Evolutionary conservation across 108 stramenopile genomes (phyloP), one percentile per base, ranked within the genome.

Genomic region (Nitzschia sp.): DNA sequence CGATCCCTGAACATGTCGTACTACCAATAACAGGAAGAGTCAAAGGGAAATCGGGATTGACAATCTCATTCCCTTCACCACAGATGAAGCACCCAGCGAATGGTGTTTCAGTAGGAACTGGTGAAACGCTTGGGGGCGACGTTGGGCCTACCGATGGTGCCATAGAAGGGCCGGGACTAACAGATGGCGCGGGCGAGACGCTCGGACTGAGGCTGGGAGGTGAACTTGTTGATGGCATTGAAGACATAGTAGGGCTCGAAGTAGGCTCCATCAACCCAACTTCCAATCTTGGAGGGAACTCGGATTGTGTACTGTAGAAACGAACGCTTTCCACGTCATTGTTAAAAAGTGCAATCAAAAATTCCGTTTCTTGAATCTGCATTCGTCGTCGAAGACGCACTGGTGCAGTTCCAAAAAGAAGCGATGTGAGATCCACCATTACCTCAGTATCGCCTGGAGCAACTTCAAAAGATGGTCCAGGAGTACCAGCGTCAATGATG

Each of bases 11-110:
- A 41, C 38, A 41, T 19, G 48, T 50, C 4, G 21, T 50, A 11
- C 4, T 19, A 4, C 48, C 48, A 21, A 21, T 21, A n/a, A n/a
- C 19, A 4, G 48, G 48, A 4, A 50, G 19, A 5, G 8, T 4
- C 48, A 56, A 16, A 5, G 13, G 26, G 5, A n/a, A 8, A 29
- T 26, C 28, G 5, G 55, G 55, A 56, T 56, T 56, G 28, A 21
- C 21, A 11, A 56, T 32, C 5, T 52, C n/a, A 8, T 56, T 31
- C 5, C 27, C 55, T 21, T 28, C 55, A 6, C 55, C 55, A 56
- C 55, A 56, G 9, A 56, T 28, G 30, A 17, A 16, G 30, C 55
- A 56, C n/a, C n/a, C n/a, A n/a, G n/a, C n/a, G n/a, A n/a, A n/a
- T n/a, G n/a, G n/a, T n/a, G n/a, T n/a, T n/a, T n/a, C n/a, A n/a